A percentile compares a stretch with the other conserved stretches of the same genome.
These are phyloP conservation scores for Cryphonectria naterciae DNA, from an alignment of 2,329 filamentous ascomycete species.

Conservation along the genomic window DNA sequence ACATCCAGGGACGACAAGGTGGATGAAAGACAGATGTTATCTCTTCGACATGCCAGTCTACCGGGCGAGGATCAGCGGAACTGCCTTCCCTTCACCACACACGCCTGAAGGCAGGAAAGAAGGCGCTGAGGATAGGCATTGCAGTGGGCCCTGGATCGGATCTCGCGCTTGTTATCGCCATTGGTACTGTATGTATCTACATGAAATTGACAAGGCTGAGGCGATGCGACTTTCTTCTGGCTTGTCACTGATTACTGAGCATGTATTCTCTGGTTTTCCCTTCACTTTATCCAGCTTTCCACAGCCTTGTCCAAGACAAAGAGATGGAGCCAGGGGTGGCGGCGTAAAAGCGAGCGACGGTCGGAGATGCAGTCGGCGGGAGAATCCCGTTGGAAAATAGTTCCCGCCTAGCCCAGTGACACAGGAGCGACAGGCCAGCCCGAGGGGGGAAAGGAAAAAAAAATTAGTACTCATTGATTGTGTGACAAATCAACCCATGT, in stretches of 20 bases:
- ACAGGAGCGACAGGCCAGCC: neutral
- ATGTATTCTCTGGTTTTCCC: neutral
- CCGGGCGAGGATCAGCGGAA: neutral
- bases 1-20: neutral
- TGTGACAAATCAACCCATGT: slow-evolving; percentile 25
- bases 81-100: neutral
- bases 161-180: neutral
- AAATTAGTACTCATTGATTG: neutral
- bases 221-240: neutral
- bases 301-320: neutral
- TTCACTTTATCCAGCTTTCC: slow-evolving; percentile 2
- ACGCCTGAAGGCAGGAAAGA: neutral
- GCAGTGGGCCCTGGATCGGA: neutral
- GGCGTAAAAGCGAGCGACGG: neutral
- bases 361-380: neutral
- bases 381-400: neutral
- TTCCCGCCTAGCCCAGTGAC: neutral
- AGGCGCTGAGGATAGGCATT: neutral
- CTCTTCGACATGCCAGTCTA: neutral
- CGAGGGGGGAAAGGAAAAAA: neutral
- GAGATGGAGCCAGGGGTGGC: neutral
- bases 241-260: neutral
- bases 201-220: neutral
- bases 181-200: neutral
- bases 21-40: neutral